Conservation (phyloP, 176 grass and related monocot genomes). For the Secale cereale region DNA sequence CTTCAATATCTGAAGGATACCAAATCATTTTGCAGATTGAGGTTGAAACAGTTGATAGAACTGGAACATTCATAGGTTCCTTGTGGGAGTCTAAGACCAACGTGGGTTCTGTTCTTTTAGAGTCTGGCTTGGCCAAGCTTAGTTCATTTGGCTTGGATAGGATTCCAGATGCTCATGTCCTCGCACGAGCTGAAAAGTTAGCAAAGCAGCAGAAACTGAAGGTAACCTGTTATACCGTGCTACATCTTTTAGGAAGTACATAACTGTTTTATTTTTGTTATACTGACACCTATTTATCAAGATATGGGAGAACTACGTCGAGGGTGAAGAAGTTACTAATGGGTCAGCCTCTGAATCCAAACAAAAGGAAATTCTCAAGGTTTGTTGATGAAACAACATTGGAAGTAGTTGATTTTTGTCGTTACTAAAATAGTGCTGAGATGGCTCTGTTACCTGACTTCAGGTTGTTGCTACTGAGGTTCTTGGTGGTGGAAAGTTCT, state of each 20-base stretch:
- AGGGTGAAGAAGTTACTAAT: conserved; percentile 80
- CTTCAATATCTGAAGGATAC: neutral
- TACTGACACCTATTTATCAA: conserved; percentile 30
- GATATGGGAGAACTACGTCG: conserved; percentile 97
- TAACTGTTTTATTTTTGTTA: neutral
- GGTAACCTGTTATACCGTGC: conserved; percentile 33
- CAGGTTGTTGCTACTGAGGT: conserved; percentile 91
- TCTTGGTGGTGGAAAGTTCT: conserved; percentile 89
- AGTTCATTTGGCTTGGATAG: conserved; percentile 82
- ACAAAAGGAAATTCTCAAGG: conserved; percentile 95
- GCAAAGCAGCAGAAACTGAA: conserved; percentile 87
- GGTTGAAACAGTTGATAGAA: conserved; percentile 89
- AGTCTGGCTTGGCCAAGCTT: conserved; percentile 83
- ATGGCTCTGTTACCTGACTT: conserved; percentile 4
- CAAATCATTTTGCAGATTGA: conserved; percentile 65
- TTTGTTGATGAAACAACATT: conserved; percentile 30
- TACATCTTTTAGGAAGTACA: neutral
- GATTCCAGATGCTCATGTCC: conserved; percentile 66
- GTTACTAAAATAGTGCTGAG: conserved; percentile 12
- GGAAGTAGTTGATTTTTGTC: neutral
- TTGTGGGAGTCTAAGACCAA: conserved; percentile 90
- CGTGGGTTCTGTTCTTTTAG: conserved; percentile 69
- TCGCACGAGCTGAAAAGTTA: conserved; percentile 72
- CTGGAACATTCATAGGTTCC: conserved; percentile 93
- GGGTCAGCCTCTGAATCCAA: conserved; percentile 63